phyloP scores from a whole-genome alignment of 2,329 filamentous ascomycete species.

The Cercospora berteroae region DNA sequence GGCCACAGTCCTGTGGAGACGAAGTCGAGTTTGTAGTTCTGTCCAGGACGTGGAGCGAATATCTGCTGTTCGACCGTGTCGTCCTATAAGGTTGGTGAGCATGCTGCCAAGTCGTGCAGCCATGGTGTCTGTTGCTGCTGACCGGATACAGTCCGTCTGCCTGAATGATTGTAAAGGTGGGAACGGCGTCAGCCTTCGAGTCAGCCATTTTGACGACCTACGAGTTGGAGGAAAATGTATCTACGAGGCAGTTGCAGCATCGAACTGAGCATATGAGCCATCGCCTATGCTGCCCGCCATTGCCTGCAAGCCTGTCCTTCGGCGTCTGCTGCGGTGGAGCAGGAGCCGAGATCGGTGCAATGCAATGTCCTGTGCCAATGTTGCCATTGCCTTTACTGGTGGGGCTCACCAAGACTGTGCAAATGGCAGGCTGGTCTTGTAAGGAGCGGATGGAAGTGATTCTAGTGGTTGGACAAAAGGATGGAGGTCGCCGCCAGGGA shows the following conservation, averaged over 20 bases:
- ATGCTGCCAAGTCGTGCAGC: background rate
- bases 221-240: background rate
- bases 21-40: conserved; percentile 32
- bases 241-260: background rate
- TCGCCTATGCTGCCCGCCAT: conserved; percentile 7
- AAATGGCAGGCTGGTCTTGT: background rate
- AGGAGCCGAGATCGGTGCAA: background rate
- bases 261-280: background rate
- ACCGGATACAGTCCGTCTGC: conserved; percentile 34
- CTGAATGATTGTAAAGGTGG: conserved; percentile 34
- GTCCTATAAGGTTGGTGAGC: conserved; percentile 23
- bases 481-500: background rate
- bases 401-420: background rate
- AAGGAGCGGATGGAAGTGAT: background rate
- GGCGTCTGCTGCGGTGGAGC: conserved; percentile 4
- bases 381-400: background rate
- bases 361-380: background rate
- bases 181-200: conserved; percentile 15
- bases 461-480: background rate
- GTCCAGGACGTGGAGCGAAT: conserved; percentile 29
- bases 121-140: background rate
- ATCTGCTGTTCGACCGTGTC: conserved; percentile 30
- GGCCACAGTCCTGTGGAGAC: conserved; percentile 28
- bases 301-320: background rate
- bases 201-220: background rate